Evolutionary conservation across 192 early-diverging fungal species (phyloP).

Genomic region (Rhizophagus clarus): DNA sequence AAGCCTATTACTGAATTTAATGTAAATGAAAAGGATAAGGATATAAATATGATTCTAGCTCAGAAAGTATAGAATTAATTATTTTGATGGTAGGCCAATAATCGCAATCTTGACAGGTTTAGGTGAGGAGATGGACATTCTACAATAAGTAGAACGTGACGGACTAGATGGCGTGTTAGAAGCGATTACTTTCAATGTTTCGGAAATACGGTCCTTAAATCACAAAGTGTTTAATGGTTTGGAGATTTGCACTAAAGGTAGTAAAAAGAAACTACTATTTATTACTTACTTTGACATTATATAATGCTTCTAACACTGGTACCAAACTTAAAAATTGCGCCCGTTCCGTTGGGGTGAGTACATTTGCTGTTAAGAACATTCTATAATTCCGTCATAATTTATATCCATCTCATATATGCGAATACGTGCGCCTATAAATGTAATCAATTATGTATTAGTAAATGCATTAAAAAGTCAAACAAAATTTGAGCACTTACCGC

Average conservation of each 20-base stretch:
- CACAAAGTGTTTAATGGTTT: constrained; percentile 22
- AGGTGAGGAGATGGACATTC: constrained; percentile 12
- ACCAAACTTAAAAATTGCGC: too few species aligned
- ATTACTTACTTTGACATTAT: constrained; percentile 25
- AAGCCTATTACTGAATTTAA: too few species aligned
- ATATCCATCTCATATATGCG: too few species aligned
- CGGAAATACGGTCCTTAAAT: constrained; percentile 22
- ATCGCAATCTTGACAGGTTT: constrained; percentile 24
- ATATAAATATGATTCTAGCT: too few species aligned
- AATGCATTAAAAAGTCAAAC: not conserved
- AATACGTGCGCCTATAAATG: too few species aligned
- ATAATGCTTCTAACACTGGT: constrained; percentile 26
- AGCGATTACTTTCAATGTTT: constrained; percentile 20
- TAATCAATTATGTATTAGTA: constrained; percentile 7
- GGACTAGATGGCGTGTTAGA: constrained; percentile 11
- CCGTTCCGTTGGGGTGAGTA: constrained; percentile 20
- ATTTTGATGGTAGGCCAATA: constrained; percentile 17
- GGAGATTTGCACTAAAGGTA: not conserved
- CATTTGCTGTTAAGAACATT: too few species aligned
- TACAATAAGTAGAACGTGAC: constrained; percentile 13
- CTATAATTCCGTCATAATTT: too few species aligned
- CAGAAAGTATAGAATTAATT: not conserved
- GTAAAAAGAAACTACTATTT: constrained; percentile 12
- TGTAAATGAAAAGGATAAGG: too few species aligned
- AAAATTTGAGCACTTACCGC: constrained; percentile 23